A percentile compares a stretch with the other conserved stretches of the same genome.
Evolutionary conservation across 2,329 filamentous ascomycete species (phyloP).

Genomic region (Metarhizium album): DNA sequence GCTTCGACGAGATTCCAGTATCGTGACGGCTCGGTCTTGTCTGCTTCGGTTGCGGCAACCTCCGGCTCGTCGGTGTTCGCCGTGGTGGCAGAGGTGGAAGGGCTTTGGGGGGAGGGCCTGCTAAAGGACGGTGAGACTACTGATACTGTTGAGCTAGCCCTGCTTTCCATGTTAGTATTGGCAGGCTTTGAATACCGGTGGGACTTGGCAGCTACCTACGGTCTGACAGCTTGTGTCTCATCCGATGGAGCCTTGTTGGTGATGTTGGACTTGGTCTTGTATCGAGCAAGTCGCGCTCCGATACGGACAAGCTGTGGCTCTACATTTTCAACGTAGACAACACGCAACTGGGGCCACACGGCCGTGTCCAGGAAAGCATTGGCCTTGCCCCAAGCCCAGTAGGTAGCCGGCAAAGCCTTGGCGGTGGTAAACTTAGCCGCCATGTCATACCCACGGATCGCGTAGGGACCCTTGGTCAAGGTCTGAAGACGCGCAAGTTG

Average conservation of each 20-base stretch:
- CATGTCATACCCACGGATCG: conserved; percentile 55
- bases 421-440: conserved; percentile 56
- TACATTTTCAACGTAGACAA: conserved; percentile 81
- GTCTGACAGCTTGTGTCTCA: background rate
- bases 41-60: conserved; percentile 17
- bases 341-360: conserved; percentile 70
- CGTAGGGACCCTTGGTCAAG: conserved; percentile 55
- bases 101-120: conserved; percentile 22
- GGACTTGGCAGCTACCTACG: background rate
- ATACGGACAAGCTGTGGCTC: conserved; percentile 93
- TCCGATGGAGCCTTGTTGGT: conserved; percentile 9
- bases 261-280: conserved; percentile 35
- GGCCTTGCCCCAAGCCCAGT: conserved; percentile 59
- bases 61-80: conserved; percentile 9
- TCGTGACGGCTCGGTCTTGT: conserved; percentile 12
- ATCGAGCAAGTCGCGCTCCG: conserved; percentile 73
- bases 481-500: conserved; percentile 56
- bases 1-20: conserved; percentile 28
- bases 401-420: conserved; percentile 61
- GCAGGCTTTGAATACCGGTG: background rate
- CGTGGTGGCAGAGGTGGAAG: conserved; percentile 22
- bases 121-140: conserved; percentile 23
- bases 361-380: conserved; percentile 62
- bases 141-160: conserved; percentile 11
- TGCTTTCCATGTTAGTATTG: background rate